A percentile compares a stretch with the other conserved stretches of the same genome.
These are phyloP conservation scores for Boletus barrowsii DNA, from an alignment of 768 basidiomycete species.

Conservation along the genomic window DNA sequence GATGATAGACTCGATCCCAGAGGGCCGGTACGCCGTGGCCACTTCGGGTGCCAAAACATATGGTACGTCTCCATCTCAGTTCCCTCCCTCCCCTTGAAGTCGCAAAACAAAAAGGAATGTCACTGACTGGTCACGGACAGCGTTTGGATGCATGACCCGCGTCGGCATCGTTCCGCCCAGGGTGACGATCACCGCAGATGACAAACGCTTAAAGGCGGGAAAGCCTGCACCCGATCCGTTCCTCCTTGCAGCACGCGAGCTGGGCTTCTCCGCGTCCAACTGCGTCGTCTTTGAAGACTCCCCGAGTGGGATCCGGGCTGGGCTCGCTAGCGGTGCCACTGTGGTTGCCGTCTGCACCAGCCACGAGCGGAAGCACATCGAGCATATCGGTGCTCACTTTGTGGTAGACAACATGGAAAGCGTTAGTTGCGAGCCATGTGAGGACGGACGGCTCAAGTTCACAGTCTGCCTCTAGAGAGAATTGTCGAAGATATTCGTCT, in stretches of 20 bases:
- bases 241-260: conserved; percentile 57
- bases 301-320: conserved; percentile 61
- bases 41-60: conserved; percentile 74
- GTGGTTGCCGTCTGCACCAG: conserved; percentile 76
- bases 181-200: conserved; percentile 74
- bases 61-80: conserved; percentile 34
- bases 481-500: not conserved
- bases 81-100: too few relatives aligned
- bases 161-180: conserved; percentile 65
- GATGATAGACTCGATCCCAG: conserved; percentile 64
- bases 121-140: conserved; percentile 23
- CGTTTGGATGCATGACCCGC: conserved; percentile 66
- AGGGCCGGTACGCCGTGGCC: conserved; percentile 66
- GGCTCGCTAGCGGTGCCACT: conserved; percentile 68
- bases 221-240: conserved; percentile 65
- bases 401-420: conserved; percentile 54
- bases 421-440: conserved; percentile 40
- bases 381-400: conserved; percentile 55
- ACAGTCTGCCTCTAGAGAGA: conserved; percentile 31
- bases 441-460: conserved; percentile 44
- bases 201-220: conserved; percentile 65
- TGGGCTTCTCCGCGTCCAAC: conserved; percentile 52
- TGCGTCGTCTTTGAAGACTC: conserved; percentile 81
- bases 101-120: too few relatives aligned
- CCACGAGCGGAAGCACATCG: conserved; percentile 55